These are phyloP conservation scores for Astragalus glycyphyllos DNA, from an alignment of 306 rosid genomes.

Conservation along the genomic window DNA sequence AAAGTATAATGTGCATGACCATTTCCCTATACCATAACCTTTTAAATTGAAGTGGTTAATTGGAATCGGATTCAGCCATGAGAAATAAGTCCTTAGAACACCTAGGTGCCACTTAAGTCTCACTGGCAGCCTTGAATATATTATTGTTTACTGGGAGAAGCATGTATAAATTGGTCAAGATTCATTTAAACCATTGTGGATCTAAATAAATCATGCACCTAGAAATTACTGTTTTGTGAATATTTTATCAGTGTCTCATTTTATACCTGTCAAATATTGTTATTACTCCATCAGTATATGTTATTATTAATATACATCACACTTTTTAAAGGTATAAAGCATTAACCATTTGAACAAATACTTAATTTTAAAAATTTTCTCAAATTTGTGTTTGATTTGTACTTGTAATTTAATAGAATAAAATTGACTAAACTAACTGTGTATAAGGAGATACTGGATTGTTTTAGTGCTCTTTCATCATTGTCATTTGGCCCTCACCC, in stretches of 20 bases:
- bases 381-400: no score
- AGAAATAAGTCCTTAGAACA: constrained; percentile 8
- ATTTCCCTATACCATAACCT: neutral
- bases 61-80: constrained; percentile 5
- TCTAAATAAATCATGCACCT: neutral
- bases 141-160: neutral
- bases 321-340: no score
- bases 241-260: neutral
- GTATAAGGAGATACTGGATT: no score
- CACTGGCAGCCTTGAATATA: neutral
- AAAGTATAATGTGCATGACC: constrained; percentile 8
- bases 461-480: no score
- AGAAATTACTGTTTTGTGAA: neutral
- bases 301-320: neutral
- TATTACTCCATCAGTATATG: neutral
- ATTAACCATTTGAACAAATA: no score
- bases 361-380: no score
- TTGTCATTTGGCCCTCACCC: no score
- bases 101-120: constrained; percentile 22
- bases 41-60: constrained; percentile 23
- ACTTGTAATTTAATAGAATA: no score
- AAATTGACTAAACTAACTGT: no score
- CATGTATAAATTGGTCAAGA: neutral
- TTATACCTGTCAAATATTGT: neutral
- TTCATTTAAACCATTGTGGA: neutral